Evolutionary conservation across 371 early-diverging fungal genomes (phyloP).

Genomic region (Phascolomyces articulosus): DNA sequence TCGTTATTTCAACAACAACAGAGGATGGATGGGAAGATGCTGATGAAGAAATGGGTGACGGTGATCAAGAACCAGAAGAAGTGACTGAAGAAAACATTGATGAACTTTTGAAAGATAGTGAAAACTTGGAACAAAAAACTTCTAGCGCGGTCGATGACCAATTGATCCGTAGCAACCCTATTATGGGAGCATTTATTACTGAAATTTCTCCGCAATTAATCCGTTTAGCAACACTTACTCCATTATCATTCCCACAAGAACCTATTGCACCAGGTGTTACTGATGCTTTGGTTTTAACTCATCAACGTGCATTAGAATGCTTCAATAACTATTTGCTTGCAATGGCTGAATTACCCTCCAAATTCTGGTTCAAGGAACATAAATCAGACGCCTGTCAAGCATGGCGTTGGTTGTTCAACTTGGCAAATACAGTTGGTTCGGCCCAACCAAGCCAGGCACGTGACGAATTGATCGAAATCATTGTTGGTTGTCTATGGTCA

Average conservation of each 20-base stretch:
- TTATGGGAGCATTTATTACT: conserved; percentile 48
- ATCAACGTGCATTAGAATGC: conserved; percentile 75
- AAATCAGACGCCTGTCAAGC: conserved; percentile 54
- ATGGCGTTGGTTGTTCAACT: conserved; percentile 70
- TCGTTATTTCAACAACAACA: background rate
- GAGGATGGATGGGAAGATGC: conserved; percentile 62
- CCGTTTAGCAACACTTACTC: conserved; percentile 55
- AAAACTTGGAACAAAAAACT: conserved; percentile 20
- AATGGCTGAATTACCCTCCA: conserved; percentile 69
- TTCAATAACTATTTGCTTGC: conserved; percentile 77
- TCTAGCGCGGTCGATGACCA: conserved; percentile 28
- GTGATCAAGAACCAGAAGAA: conserved; percentile 56
- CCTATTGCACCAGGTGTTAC: conserved; percentile 45
- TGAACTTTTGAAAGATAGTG: conserved; percentile 38
- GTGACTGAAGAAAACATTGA: conserved; percentile 50
- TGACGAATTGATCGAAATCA: conserved; percentile 58
- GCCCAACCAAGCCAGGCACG: conserved; percentile 41
- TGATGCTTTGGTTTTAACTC: conserved; percentile 55
- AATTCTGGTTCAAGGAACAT: conserved; percentile 69
- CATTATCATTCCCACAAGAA: conserved; percentile 53
- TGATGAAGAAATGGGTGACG: conserved; percentile 52
- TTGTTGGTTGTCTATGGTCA: conserved; percentile 77
- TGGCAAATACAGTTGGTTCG: conserved; percentile 41
- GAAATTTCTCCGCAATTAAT: conserved; percentile 56
- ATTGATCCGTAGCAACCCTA: conserved; percentile 36